Conservation (phyloP, 2,329 filamentous ascomycete species). For the Aspergillus pseudoterreus region DNA sequence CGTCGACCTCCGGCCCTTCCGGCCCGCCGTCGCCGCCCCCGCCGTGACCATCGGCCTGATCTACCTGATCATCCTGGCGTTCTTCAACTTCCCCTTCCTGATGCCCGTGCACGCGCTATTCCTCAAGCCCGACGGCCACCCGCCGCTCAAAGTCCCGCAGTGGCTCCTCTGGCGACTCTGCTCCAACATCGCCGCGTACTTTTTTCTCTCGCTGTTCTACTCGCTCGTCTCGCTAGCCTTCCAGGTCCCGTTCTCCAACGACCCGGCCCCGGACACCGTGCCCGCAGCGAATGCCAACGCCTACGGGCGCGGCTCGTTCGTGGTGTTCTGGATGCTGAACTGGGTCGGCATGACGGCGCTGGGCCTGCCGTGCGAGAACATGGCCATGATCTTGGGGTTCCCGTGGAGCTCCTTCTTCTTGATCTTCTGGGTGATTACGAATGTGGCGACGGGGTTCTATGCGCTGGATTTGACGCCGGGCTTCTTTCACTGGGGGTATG, state of each 20-base stretch:
- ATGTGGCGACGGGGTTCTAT: conserved; percentile 60
- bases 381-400: conserved; percentile 59
- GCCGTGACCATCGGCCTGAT: conserved; percentile 62
- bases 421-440: conserved; percentile 66
- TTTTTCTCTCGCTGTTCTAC: conserved; percentile 61
- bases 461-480: conserved; percentile 54
- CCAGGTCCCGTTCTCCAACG: conserved; percentile 58
- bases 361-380: conserved; percentile 62
- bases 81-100: conserved; percentile 64
- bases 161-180: conserved; percentile 57
- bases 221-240: conserved; percentile 62
- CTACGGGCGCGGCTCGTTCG: conserved; percentile 57
- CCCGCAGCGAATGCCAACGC: conserved; percentile 49
- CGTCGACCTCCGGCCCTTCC: conserved; percentile 59
- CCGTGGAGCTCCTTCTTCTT: conserved; percentile 62
- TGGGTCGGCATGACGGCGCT: conserved; percentile 61
- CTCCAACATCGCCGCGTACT: conserved; percentile 56
- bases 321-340: conserved; percentile 63
- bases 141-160: conserved; percentile 56
- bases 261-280: conserved; percentile 42
- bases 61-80: conserved; percentile 64
- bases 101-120: conserved; percentile 61
- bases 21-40: conserved; percentile 52
- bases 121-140: conserved; percentile 46
- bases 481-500: conserved; percentile 62